Evolutionary conservation across 2,329 filamentous ascomycete genomes (phyloP), one percentile per base, ranked within the genome.

Genomic region (Nothomitra cinnamomea): DNA sequence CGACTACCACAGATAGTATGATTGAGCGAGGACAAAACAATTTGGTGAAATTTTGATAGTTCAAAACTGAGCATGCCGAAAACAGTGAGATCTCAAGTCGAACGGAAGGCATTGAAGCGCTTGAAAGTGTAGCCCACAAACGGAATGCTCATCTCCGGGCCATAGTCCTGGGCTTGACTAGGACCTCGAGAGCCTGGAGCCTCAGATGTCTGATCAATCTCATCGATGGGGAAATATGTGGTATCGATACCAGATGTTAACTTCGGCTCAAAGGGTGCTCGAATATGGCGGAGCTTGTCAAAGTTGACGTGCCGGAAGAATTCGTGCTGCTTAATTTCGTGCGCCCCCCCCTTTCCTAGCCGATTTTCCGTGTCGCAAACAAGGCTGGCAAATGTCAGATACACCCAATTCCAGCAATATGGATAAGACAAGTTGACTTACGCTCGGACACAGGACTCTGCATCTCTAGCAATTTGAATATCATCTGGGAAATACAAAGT

Each of bases 81-180:
- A 32, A 32, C 28, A 35, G 45, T 19, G 7, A 13, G 24, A 5
- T 49, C 32, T 28, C 28, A 49, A 28, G 45, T 32, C 13, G 45
- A 49, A 24, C 52, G 69, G 70, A 82, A 81, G 54, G 77, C 80
- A 67, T 82, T 81, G 69, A 98, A 98, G 57, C 92, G 86, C 79
- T 96, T 98, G 75, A 95, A 98, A 7, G 92, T 94, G 69, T 95
- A 94, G 36, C 87, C 87, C 62, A 94, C 92, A 67, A 95, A 98
- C 2, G 92, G 92, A 70, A 98, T 71, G 70, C 86, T 94, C 80
- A 95, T 89, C 70, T 95, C 90, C 2, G 89, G 87, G 58, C 87
- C 83, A 66, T 94, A 85, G 60, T 90, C 86, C 8, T 76, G 73
- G 58, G 68, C 67, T 54, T 60, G 61, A 40, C 64, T 65, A 15